phyloP scores from a whole-genome alignment of 2,329 filamentous ascomycete species.

The Aphanocladium album region DNA sequence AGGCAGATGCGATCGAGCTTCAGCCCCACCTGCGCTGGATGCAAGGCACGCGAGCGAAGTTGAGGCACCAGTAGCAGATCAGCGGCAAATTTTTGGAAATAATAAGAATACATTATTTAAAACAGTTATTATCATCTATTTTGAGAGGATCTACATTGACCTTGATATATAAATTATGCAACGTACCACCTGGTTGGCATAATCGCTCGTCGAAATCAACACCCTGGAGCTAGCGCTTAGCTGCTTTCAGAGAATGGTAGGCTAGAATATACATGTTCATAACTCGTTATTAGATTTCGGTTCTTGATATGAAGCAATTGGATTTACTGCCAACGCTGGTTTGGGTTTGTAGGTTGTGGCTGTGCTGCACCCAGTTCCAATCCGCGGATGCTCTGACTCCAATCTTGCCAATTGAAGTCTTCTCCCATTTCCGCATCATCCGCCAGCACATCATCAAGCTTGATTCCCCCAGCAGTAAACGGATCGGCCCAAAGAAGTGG shows the following conservation, averaged over 20 bases:
- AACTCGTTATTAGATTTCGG: neutral
- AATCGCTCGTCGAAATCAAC: neutral
- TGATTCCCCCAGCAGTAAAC: slow-evolving; percentile 25
- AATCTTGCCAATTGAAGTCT: slow-evolving; percentile 46
- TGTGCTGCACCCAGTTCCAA: slow-evolving; percentile 30
- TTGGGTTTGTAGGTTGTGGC: slow-evolving; percentile 9
- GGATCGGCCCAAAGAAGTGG: slow-evolving; percentile 39
- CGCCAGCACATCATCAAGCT: slow-evolving; percentile 22
- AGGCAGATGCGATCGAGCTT: slow-evolving; percentile 6
- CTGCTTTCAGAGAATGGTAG: no score
- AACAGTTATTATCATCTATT: no score
- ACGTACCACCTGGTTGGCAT: no score
- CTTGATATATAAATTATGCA: no score
- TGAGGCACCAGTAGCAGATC: neutral
- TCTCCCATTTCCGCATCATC: slow-evolving; percentile 37
- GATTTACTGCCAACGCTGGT: slow-evolving; percentile 2
- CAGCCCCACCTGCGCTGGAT: neutral
- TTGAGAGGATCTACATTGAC: no score
- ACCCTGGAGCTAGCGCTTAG: neutral
- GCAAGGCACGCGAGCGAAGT: neutral
- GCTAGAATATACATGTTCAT: neutral
- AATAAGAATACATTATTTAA: neutral
- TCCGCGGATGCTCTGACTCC: slow-evolving; percentile 38
- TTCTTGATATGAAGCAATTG: neutral
- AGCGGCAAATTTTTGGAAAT: neutral